phyloP scores from a whole-genome alignment of 2,329 filamentous ascomycete genomes.

The Intubia oerlemansii region DNA sequence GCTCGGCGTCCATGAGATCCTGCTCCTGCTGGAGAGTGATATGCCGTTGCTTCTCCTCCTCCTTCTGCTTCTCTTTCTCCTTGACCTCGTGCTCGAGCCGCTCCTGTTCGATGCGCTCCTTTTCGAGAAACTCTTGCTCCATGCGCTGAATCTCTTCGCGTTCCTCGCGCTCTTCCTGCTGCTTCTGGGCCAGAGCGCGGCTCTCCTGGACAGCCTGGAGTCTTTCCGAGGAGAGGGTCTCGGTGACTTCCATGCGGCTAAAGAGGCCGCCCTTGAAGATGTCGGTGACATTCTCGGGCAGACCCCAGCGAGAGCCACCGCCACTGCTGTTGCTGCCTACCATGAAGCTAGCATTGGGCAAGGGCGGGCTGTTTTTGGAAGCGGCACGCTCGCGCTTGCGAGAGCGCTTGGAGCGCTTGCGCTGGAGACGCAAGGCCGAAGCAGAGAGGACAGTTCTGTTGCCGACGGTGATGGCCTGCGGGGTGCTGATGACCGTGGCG shows the following conservation, averaged over 20 bases:
- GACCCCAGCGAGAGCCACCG: slow-evolving; percentile 25
- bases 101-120: neutral
- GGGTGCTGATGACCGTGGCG: no score
- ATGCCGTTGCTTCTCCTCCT: neutral
- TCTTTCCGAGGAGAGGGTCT: slow-evolving; percentile 33
- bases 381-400: no score
- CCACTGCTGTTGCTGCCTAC: slow-evolving; percentile 4
- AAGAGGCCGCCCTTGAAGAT: slow-evolving; percentile 33
- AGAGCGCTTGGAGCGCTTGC: no score
- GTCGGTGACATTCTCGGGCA: slow-evolving; percentile 35
- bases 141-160: no score
- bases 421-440: no score
- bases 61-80: slow-evolving; percentile 3
- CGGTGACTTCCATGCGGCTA: slow-evolving; percentile 32
- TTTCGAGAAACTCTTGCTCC: no score
- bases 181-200: slow-evolving; percentile 13
- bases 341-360: no score
- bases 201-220: slow-evolving; percentile 24
- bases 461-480: no score
- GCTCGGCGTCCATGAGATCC: neutral
- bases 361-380: no score
- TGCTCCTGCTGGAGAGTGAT: neutral
- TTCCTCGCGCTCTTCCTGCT: slow-evolving; percentile 2
- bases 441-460: no score
- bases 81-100: no score